Base-by-base conservation (phyloP, 108 stramenopile genomes). In the Mediolabrus comicus region DNA sequence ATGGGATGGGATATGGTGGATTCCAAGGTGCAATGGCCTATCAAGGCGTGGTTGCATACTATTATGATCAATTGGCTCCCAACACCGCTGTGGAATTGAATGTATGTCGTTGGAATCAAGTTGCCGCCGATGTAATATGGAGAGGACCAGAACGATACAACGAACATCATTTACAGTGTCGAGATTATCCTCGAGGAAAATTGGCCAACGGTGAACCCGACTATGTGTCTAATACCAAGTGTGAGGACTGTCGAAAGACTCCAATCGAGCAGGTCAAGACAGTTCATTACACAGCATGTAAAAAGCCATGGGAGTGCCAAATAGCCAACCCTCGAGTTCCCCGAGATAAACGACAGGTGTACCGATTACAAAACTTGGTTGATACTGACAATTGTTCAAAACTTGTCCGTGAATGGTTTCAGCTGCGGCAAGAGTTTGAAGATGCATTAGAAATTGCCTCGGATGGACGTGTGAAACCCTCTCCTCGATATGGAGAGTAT, bases 221-320 rank as follows among this genome's bases (percentile, higher is more conserved):
- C 61, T 78, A 72, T 67, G 74, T 71, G 17, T 56, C 74, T 2
- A 71, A 79, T 24, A 63, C 53, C 5, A 30, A 30, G 0, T 95
- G 94, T 62, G 80, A 92, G 39, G 89, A 95, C 62, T 95, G 94
- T 69, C 77, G 83, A 13, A 26, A 73, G 16, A 81, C 69, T 0
- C 27, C 73, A 46, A 10, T 87, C 19, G 69, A 56, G 14, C 71
- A 80, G 43, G 72, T 96, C 6, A 67, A 83, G 32, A 67, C 74
- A 13, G 76, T 76, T 4, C 95, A 96, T 75, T 92, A 89, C 53
- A 95, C 95, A 16, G 78, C 87, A 24, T 96, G 95, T 70, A 76
- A 77, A 53, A 96, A 96, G 62, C 95, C 95, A 0, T 89, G 87
- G 85, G 71, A 53, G 27, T 95, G 94, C 39, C 56, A 33, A 33